Evolutionary conservation across 257 asterid genomes (phyloP).

Genomic region (Plantago elongata): DNA sequence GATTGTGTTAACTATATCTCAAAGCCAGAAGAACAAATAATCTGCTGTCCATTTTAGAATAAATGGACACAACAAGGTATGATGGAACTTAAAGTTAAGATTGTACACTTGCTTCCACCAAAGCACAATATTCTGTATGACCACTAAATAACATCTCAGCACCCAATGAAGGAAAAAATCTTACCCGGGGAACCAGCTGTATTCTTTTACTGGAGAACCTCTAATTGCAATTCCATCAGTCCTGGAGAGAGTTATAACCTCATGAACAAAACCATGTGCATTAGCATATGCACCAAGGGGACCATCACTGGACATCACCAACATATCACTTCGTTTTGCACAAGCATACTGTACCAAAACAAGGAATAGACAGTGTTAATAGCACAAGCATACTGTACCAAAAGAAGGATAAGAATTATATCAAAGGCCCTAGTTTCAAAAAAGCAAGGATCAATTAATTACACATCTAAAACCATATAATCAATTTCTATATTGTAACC

Average conservation of each 20-base stretch:
- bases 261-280: constrained; percentile 83
- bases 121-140: neutral
- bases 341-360: neutral
- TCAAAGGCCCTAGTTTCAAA: neutral
- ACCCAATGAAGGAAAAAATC: constrained; percentile 15
- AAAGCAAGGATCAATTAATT: no score
- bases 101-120: constrained; percentile 4
- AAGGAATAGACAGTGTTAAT: constrained; percentile 14
- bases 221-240: constrained; percentile 61
- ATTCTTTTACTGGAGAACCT: constrained; percentile 71
- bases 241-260: constrained; percentile 73
- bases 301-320: constrained; percentile 95
- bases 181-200: constrained; percentile 99
- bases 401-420: neutral
- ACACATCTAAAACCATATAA: no score
- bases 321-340: constrained; percentile 86
- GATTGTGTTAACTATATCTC: no score
- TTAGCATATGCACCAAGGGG: constrained; percentile 94
- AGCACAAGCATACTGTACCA: neutral
- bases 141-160: neutral
- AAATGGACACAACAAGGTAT: neutral
- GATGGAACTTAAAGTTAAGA: no score
- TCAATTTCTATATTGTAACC: no score
- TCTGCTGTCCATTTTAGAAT: neutral
- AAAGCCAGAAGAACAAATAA: no score